A percentile compares a stretch with the other conserved stretches of the same genome.
Conservation (phyloP, 805 yeast species). For the Saccharomycopsis malanga region DNA sequence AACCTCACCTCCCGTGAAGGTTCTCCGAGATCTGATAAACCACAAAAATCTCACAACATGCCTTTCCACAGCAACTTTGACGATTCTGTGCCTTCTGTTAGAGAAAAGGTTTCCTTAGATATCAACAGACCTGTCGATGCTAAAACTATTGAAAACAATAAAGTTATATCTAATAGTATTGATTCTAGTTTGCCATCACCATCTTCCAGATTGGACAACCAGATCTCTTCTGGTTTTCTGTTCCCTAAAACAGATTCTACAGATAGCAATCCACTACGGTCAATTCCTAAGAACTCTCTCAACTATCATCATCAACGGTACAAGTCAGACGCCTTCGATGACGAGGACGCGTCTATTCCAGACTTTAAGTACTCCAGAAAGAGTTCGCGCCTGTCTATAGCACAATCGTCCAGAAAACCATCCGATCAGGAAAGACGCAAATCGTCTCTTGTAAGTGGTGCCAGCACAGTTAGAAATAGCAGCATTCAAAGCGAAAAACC, state of each 20-base stretch:
- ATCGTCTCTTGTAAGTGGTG: no score
- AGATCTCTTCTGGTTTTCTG: no score
- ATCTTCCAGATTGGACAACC: not conserved
- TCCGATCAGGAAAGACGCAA: no score
- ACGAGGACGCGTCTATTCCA: not conserved
- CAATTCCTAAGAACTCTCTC: conserved; percentile 8
- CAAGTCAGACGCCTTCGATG: conserved; percentile 20
- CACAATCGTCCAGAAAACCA: no score
- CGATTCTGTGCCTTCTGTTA: conserved; percentile 7
- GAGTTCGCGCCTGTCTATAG: no score
- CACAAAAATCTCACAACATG: not conserved
- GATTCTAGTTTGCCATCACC: not conserved
- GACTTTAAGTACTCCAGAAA: no score
- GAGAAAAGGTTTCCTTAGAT: conserved; percentile 11
- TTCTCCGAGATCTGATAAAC: not conserved
- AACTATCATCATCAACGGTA: conserved; percentile 20
- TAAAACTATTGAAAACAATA: not conserved
- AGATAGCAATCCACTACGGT: not conserved
- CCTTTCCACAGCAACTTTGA: not conserved
- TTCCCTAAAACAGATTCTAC: not conserved
- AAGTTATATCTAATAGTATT: not conserved
- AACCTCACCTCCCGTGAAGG: not conserved
- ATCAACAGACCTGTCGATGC: no score
- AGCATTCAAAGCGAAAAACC: conserved; percentile 10
- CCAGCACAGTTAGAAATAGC: not conserved